phyloP scores from a whole-genome alignment of 345 rosid species.

The Acer yangbiense region DNA sequence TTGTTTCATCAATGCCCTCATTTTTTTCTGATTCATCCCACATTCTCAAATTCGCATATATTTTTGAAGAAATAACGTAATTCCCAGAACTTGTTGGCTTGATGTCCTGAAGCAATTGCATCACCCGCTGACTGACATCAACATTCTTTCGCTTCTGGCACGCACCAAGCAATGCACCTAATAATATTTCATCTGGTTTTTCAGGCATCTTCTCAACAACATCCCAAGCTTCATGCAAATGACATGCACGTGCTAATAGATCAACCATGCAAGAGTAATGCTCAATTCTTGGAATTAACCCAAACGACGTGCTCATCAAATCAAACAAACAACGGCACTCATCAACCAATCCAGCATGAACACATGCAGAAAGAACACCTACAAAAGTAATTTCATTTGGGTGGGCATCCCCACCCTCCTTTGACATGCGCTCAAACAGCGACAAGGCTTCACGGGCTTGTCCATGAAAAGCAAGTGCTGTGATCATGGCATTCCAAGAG shows the following conservation, averaged over 20 bases:
- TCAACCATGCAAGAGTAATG: constrained; percentile 91
- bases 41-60: constrained; percentile 66
- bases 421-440: constrained; percentile 57
- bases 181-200: constrained; percentile 70
- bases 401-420: constrained; percentile 34
- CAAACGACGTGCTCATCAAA: constrained; percentile 61
- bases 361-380: constrained; percentile 86
- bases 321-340: constrained; percentile 62
- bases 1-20: constrained; percentile 71
- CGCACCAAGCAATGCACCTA: constrained; percentile 86
- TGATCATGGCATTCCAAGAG: constrained; percentile 92
- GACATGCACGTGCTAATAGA: constrained; percentile 80
- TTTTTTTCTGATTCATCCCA: constrained; percentile 79
- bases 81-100: constrained; percentile 79
- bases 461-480: constrained; percentile 82
- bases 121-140: constrained; percentile 54
- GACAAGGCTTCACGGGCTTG: constrained; percentile 61
- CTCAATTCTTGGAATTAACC: constrained; percentile 79
- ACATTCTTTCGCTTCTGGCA: constrained; percentile 62
- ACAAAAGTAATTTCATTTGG: constrained; percentile 81
- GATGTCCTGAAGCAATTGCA: constrained; percentile 55
- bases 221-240: constrained; percentile 79
- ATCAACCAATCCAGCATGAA: constrained; percentile 79
- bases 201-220: constrained; percentile 71
- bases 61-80: constrained; percentile 76